Evolutionary conservation across 2,329 filamentous ascomycete species (phyloP).

Genomic region (Fusarium gaditjirri): DNA sequence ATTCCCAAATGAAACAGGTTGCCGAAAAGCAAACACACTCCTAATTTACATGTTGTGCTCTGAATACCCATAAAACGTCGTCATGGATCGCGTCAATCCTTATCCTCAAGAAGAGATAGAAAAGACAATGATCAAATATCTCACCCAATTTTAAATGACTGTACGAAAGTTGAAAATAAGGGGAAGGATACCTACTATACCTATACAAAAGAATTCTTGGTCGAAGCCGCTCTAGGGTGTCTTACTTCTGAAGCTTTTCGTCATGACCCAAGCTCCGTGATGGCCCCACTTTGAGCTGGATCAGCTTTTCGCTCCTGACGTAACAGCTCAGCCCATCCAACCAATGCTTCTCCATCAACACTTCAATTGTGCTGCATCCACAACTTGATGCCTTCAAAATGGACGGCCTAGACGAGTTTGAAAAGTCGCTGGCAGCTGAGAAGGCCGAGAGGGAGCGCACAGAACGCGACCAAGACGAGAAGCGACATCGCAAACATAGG

Average conservation of each 20-base stretch:
- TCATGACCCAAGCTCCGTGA: not conserved
- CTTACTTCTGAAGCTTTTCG: not conserved
- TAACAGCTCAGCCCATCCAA: slow-evolving; percentile 4
- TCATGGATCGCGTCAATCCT: not conserved
- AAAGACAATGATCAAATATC: not conserved
- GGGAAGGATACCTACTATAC: no score
- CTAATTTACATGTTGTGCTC: no score
- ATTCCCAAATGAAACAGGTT: no score
- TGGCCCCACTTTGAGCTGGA: slow-evolving; percentile 10
- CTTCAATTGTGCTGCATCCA: not conserved
- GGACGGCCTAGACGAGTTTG: slow-evolving; percentile 76
- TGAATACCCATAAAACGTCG: no score
- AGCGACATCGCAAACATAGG: slow-evolving; percentile 56
- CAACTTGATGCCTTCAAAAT: slow-evolving; percentile 45
- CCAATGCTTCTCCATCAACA: not conserved
- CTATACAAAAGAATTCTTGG: accelerated
- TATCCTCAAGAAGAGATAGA: not conserved
- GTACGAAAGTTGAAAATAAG: accelerated
- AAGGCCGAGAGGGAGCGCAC: slow-evolving; percentile 63
- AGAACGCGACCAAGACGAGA: slow-evolving; percentile 57
- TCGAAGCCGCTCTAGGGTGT: not conserved
- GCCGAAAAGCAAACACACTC: no score
- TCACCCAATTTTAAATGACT: not conserved
- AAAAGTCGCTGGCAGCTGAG: slow-evolving; percentile 76
- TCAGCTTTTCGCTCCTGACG: slow-evolving; percentile 33